Conservation (phyloP, 1,139 yeast species). For the Pichia sp. region DNA sequence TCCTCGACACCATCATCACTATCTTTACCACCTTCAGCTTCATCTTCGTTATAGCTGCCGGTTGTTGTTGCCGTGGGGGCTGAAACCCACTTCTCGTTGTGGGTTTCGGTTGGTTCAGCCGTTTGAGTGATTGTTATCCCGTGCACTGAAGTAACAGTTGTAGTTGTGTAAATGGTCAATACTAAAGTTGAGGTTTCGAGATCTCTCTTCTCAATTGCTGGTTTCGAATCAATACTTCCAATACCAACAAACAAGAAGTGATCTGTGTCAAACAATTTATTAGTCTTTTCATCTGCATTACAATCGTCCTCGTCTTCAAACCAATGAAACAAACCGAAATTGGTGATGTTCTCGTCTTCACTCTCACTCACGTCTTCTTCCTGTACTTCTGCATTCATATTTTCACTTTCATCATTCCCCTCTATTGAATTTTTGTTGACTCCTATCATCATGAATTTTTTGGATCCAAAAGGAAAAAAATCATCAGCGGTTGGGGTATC, state of each 20-base stretch:
- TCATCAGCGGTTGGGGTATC: constrained; percentile 20
- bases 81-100: not conserved
- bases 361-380: constrained; percentile 20
- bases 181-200: not conserved
- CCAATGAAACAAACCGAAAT: constrained; percentile 15
- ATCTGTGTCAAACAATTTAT: constrained; percentile 25
- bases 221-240: constrained; percentile 18
- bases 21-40: too few relatives aligned
- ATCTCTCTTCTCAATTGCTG: not conserved
- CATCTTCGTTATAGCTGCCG: not conserved
- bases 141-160: not conserved
- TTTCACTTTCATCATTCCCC: constrained; percentile 2
- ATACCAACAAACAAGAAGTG: constrained; percentile 27
- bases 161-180: not conserved
- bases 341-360: not conserved
- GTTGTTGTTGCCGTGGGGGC: not conserved
- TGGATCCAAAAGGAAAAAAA: constrained; percentile 31
- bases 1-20: not conserved
- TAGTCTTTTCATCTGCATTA: constrained; percentile 4
- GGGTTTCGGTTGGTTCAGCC: not conserved
- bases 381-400: constrained; percentile 9
- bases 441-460: constrained; percentile 29
- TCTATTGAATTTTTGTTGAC: constrained; percentile 21
- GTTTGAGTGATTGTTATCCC: not conserved
- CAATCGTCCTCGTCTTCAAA: constrained; percentile 16